Base-by-base conservation (phyloP, 345 rosid species). In the Lepidium aucheri region DNA sequence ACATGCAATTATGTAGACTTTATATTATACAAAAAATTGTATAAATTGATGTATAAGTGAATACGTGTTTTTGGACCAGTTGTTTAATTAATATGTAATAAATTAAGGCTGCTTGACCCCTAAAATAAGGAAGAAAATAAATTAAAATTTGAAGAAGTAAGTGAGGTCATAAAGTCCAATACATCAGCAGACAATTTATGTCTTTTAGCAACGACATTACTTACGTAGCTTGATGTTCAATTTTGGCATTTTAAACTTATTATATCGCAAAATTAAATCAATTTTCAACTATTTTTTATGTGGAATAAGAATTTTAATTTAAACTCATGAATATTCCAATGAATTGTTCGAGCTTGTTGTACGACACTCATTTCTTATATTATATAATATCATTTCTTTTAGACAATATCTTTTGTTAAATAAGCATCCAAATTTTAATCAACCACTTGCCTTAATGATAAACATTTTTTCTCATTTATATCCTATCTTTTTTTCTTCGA, bases 121-220 rank as follows among this genome's bases (percentile, higher is more conserved):
- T 65, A 65, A 51, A 65, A 34, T 16, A 65, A 65, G 72, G 72
- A 65, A 60, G 67, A 65, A 65, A 53, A 60, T 18, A 3, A 35
- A 28, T 12, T 15, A 33, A 20, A 20, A 9, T 24, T 40, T 45
- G 9, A 32, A 30, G 55, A 74, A 67, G 55, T 50, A 16, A 64
- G 64, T 67, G 77, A 74, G 68, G 73, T 74, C 77, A 67, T 36
- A 47, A 45, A 67, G 73, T 67, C 52, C 33, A 60, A 52, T 60
- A 74, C 73, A 74, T 74, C 73, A 74, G 62, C 77, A 74, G 68
- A 67, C 77, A 73, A n/a, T 65, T 58, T 3, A 72, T 66, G 68
- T 60, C 77, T 60, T 72, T 73, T 65, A 73, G 60, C 35, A 65
- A 58, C 43, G 72, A 46, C 67, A 35, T 57, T 36, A 44, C 68